Evolutionary conservation across 2,329 filamentous ascomycete genomes (phyloP), one percentile per base, ranked within the genome.

Genomic region (Thielaviopsis ethacetica): DNA sequence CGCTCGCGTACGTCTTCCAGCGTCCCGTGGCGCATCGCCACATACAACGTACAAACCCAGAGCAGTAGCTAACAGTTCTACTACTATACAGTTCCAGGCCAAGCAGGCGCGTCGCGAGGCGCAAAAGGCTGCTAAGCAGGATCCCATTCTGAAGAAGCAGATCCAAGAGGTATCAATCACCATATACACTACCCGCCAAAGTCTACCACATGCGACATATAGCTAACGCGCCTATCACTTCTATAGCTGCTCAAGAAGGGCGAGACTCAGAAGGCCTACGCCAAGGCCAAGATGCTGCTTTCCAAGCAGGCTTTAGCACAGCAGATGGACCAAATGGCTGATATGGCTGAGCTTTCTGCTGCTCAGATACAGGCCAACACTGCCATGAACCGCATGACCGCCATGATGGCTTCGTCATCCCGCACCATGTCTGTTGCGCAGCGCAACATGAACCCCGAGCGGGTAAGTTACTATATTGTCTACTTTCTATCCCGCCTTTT

Each of bases 331-430:
- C 77, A 80, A 69, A 79, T 81, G 67, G 80, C 80, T 68, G 79
- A 83, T 70, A 81, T 82, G 78, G 79, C 79, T 26, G 80, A 82
- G 69, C 72, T 82, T 27, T 78, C 74, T 27, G 75, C 77, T 53
- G 76, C 78, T 2, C 79, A 82, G 72, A 82, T 83, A 68, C 78
- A 82, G 71, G 79, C 79, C 67, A 82, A 82, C 71, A 82, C 82
- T 64, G 72, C 78, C 59, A 82, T 82, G 79, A 82, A 82, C 71
- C 76, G 79, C 63, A 82, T 82, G 79, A 82, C 79, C 60, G 70
- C 76, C 65, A 82, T 82, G 78, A 82, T 82, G 78, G 75, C 75
- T 24, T 76, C 79, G 68, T 80, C 77, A 4, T 79, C 77, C 41
- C 72, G 74, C 54, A 80, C 78, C 10, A 82, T 82, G 79, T 75